Evolutionary conservation across 179 eudicot genomes (phyloP).

Genomic region (Carnegiea gigantea): DNA sequence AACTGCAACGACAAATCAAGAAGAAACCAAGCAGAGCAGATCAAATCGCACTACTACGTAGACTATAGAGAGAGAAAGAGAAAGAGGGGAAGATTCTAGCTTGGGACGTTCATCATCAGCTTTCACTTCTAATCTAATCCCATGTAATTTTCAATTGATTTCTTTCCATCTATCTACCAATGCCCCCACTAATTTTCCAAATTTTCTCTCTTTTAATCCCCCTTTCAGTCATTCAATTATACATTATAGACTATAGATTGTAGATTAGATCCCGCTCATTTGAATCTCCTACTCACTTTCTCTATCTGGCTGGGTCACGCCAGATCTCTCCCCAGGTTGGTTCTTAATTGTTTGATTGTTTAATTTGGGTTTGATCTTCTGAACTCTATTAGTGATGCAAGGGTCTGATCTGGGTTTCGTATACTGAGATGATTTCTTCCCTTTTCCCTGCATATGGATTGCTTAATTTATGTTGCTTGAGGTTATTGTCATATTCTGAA

Average conservation of each 20-base stretch:
- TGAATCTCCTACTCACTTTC: background rate
- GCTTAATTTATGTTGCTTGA: too few relatives aligned
- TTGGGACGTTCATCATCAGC: conserved; percentile 6
- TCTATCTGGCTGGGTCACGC: background rate
- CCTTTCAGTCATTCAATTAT: background rate
- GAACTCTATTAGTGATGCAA: background rate
- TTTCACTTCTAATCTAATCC: background rate
- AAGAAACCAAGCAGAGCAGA: background rate
- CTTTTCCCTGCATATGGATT: background rate
- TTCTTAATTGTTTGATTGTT: background rate
- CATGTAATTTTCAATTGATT: conserved; percentile 7
- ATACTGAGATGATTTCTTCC: background rate
- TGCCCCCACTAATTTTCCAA: background rate
- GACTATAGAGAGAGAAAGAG: background rate
- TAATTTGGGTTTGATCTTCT: background rate
- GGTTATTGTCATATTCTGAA: too few relatives aligned
- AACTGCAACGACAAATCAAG: background rate
- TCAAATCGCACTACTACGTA: background rate
- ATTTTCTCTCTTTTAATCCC: background rate
- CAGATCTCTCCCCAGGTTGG: background rate
- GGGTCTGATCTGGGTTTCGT: background rate
- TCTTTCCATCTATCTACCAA: background rate
- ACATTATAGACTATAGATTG: too few relatives aligned
- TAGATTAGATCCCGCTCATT: background rate
- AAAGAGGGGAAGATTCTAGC: conserved; percentile 13